Evolutionary conservation across 805 yeast species (phyloP), one percentile per base, ranked within the genome.

Genomic region (Saturnispora saitoi): DNA sequence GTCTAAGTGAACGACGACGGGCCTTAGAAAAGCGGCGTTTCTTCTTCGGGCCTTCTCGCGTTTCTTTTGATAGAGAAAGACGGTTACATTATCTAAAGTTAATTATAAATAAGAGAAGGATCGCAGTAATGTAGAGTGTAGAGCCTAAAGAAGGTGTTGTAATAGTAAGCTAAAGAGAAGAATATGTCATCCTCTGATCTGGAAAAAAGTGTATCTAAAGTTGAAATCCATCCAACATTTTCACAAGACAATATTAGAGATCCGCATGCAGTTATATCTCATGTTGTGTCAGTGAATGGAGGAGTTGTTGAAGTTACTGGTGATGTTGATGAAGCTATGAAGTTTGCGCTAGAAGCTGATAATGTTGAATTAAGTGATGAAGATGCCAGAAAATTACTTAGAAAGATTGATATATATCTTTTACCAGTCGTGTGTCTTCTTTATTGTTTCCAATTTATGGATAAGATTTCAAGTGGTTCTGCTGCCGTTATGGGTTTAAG

Each of bases 401-500:
- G 68, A 44, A 70, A 66, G 52, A 52, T 70, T 19, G 73, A 71
- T 55, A 48, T 43, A 45, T 56, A 63, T 43, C 50, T 70, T 51
- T 51, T 70, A 51, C 70, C 67, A 4, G 45, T 66, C 11, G 48
- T 66, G n/a, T 54, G 58, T 47, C 34, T 54, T 5, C 52, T 64
- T 12, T 61, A 60, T 50, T 59, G 65, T 48, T 49, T 55, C 12
- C 65, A 62, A 48, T 50, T 62, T 4, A 53, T 73, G 61, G 78
- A 74, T 56, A 75, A 75, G 51, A 60, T 65, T 15, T 64, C 73
- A 10, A 62, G 67, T 24, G 60, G 71, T 12, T 71, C 69, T 53
- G 78, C 78, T 4, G 70, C 77, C 4, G 63, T 75, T 41, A 66
- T 72, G 54, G 78, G 77, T 11, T 53, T 76, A 37, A 64, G 64